These are phyloP conservation scores for Trametes meyenii DNA, from an alignment of 768 basidiomycete species.

Conservation along the genomic window DNA sequence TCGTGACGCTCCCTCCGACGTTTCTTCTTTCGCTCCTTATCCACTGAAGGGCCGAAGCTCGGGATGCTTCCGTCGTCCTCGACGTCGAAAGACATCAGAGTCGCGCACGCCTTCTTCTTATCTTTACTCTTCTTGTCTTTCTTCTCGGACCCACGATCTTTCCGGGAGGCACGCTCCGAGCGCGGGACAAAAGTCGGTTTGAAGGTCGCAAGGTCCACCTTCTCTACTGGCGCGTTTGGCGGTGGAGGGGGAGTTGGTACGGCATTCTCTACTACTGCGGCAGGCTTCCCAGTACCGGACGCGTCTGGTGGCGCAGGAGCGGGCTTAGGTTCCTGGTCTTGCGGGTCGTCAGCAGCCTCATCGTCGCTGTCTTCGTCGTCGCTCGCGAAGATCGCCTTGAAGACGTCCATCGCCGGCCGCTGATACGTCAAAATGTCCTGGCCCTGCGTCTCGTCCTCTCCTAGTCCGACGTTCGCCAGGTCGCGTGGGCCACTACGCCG, in stretches of 20 bases:
- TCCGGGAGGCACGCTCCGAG: slow-evolving; percentile 40
- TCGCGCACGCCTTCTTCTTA: slow-evolving; percentile 43
- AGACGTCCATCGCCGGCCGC: slow-evolving; percentile 87
- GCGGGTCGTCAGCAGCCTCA: slow-evolving; percentile 58
- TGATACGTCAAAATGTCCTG: slow-evolving; percentile 86
- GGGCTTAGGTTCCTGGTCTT: slow-evolving; percentile 70
- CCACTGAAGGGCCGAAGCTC: slow-evolving; percentile 12
- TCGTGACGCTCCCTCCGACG: slow-evolving; percentile 48
- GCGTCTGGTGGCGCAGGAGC: slow-evolving; percentile 18
- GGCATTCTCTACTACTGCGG: slow-evolving; percentile 2
- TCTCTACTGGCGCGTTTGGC: slow-evolving; percentile 16
- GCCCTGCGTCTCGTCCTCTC: slow-evolving; percentile 91
- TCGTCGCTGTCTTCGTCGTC: slow-evolving; percentile 87
- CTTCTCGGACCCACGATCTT: slow-evolving; percentile 48
- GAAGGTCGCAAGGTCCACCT: slow-evolving; percentile 71
- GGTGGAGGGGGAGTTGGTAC: slow-evolving; percentile 11
- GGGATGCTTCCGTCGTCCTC: slow-evolving; percentile 39
- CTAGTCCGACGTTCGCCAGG: slow-evolving; percentile 82
- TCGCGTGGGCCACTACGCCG: slow-evolving; percentile 41
- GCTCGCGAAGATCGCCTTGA: slow-evolving; percentile 98
- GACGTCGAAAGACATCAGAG: slow-evolving; percentile 76
- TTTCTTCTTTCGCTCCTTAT: slow-evolving; percentile 30
- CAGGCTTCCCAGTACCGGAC: neutral
- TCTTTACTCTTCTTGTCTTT: slow-evolving; percentile 58
- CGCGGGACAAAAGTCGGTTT: slow-evolving; percentile 86